Base-by-base conservation (phyloP, 306 rosid species). In the Cucumis hystrix region DNA sequence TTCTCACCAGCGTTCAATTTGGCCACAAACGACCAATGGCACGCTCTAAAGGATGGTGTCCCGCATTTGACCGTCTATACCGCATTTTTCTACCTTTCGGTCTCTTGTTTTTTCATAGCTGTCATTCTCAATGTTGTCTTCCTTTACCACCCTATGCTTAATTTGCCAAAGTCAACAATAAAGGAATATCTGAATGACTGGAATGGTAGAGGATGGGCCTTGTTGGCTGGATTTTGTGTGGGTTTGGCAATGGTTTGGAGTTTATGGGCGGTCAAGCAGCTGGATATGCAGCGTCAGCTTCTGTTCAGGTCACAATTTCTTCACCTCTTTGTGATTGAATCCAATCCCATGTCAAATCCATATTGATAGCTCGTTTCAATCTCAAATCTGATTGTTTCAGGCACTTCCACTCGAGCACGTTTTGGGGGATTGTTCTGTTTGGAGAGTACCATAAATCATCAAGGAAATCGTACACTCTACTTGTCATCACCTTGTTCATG, bases 181-280 rank as follows among this genome's bases (percentile, higher is more conserved):
- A 86, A 80, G 75, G 93, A 90, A 72, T 95, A 95, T 80, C 60
- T 89, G 77, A 76, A 77, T 21, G 99, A 95, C 71, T 92, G 93
- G 93, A 75, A 95, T 61, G 99, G 99, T 13, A 85, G 99, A 80
- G 88, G 93, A 10, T 95, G 93, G 99, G 99, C 97, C 77, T 52
- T 95, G 23, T 82, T 95, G 87, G 99, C 97, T 9, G 97, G 99
- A 49, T 20, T 92, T 89, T 95, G 75, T 95, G 99, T 62, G 99
- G 99, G 2, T 90, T 88, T 61, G 97, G 99, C 20, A 92, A 95
- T 74, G 99, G 97, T 5, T 96, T 95, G 64, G 93, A 95, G 76
- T 95, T 95, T 60, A 95, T 95, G 99, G 97, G 97, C 43, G 99
- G 99, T 41, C 91, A 95, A 83, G 96, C 97, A 55, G 97, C 99